phyloP scores from a whole-genome alignment of 768 basidiomycete species.

The Cyclocybe cylindracea region DNA sequence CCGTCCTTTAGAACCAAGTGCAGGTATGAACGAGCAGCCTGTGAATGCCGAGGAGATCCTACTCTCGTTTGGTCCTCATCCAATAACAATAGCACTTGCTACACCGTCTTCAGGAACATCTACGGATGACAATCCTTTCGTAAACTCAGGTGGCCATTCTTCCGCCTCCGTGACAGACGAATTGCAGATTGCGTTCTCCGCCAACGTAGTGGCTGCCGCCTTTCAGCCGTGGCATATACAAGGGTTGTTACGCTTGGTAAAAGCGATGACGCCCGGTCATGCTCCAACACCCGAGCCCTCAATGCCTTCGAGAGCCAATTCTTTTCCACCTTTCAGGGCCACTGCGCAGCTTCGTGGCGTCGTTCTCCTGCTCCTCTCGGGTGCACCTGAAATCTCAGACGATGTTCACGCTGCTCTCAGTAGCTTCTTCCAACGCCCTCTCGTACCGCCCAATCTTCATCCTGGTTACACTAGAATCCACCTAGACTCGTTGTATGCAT shows the following conservation, averaged over 20 bases:
- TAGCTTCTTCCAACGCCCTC: conserved; percentile 57
- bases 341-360: too few species aligned
- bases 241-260: conserved; percentile 42
- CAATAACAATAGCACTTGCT: conserved; percentile 56
- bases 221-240: conserved; percentile 59
- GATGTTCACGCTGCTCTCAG: conserved; percentile 2
- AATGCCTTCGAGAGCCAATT: too few species aligned
- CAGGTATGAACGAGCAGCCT: background rate
- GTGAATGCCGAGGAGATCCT: conserved; percentile 41
- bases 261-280: conserved; percentile 23
- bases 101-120: conserved; percentile 39
- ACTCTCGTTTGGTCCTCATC: conserved; percentile 62
- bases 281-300: background rate
- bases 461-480: conserved; percentile 56
- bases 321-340: too few species aligned
- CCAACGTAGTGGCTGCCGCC: conserved; percentile 57
- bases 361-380: too few species aligned
- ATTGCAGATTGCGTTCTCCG: conserved; percentile 39
- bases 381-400: background rate
- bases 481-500: conserved; percentile 41
- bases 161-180: conserved; percentile 9
- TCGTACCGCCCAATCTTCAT: conserved; percentile 53
- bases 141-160: conserved; percentile 8
- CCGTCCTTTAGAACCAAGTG: background rate
- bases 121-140: conserved; percentile 16